A percentile compares a stretch with the other conserved stretches of the same genome.
phyloP scores from a whole-genome alignment of 2,329 filamentous ascomycete genomes.

The Pseudocercospora vitis region DNA sequence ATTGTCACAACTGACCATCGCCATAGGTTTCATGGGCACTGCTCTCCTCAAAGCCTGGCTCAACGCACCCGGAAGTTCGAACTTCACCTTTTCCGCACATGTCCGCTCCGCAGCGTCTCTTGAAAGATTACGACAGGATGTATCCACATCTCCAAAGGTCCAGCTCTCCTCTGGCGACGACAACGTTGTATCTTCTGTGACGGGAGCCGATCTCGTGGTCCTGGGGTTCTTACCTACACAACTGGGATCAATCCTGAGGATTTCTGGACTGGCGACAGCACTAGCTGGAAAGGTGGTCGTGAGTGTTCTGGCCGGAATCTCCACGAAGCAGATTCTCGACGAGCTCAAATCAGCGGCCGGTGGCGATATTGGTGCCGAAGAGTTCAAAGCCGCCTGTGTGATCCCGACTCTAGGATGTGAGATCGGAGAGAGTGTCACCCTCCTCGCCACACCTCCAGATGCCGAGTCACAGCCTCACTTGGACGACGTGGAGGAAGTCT shows the following conservation, averaged over 20 bases:
- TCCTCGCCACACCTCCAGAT: conserved; percentile 20
- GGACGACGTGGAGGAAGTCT: conserved; percentile 13
- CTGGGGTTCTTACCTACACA: conserved; percentile 26
- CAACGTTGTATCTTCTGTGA: conserved; percentile 13
- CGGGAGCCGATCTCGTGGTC: conserved; percentile 22
- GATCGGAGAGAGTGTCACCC: conserved; percentile 25
- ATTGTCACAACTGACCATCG: not conserved
- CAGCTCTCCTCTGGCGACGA: conserved; percentile 14
- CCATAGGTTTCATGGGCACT: conserved; percentile 29
- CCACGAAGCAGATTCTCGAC: conserved; percentile 21
- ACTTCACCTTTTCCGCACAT: conserved; percentile 20
- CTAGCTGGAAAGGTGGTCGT: conserved; percentile 25
- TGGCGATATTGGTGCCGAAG: not conserved
- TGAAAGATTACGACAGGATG: conserved; percentile 14
- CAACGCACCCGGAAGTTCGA: conserved; percentile 7
- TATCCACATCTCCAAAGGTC: conserved; percentile 9
- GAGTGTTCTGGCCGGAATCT: conserved; percentile 28
- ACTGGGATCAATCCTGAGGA: conserved; percentile 16
- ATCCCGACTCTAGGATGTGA: conserved; percentile 29
- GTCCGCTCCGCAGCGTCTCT: conserved; percentile 16
- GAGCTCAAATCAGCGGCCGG: conserved; percentile 1
- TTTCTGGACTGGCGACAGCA: conserved; percentile 15
- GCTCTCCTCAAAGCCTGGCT: conserved; percentile 26
- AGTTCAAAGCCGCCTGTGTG: conserved; percentile 22
- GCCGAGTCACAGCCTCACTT: conserved; percentile 16